Percentiles rank a stretch among this genome's conserved stretches.
Conservation (phyloP, 2,329 filamentous ascomycete genomes). For the Colletotrichum lindemuthianum region DNA sequence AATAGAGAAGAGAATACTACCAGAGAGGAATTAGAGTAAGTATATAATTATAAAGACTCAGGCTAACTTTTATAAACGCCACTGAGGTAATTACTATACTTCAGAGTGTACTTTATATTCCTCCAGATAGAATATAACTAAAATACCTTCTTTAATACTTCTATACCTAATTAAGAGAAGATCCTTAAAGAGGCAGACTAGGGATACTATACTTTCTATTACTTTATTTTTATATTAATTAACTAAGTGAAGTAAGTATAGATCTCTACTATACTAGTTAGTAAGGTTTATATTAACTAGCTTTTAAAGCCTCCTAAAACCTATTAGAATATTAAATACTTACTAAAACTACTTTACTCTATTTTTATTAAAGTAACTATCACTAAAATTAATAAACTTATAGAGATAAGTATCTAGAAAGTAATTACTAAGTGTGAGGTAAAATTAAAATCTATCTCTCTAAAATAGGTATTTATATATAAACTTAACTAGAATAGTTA, state of each 20-base stretch:
- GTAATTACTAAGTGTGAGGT: too few species aligned
- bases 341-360: background rate
- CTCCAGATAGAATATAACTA: background rate
- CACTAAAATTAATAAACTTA: too few species aligned
- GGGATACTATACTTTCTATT: background rate
- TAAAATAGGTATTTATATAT: background rate
- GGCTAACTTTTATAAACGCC: too few species aligned
- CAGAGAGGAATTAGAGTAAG: too few species aligned
- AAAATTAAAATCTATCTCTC: too few species aligned
- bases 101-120: background rate
- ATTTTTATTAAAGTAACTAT: too few species aligned
- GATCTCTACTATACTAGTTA: background rate
- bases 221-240: background rate
- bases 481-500: background rate
- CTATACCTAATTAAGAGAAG: background rate
- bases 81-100: too few species aligned
- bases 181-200: background rate
- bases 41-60: too few species aligned
- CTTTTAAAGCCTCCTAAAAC: background rate
- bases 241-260: background rate
- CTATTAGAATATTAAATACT: background rate
- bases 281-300: background rate
- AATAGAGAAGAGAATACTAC: too few species aligned
- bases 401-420: too few species aligned
- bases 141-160: too few species aligned